These are phyloP conservation scores for Piloderma croceum DNA, from an alignment of 768 basidiomycete genomes.

Conservation along the genomic window DNA sequence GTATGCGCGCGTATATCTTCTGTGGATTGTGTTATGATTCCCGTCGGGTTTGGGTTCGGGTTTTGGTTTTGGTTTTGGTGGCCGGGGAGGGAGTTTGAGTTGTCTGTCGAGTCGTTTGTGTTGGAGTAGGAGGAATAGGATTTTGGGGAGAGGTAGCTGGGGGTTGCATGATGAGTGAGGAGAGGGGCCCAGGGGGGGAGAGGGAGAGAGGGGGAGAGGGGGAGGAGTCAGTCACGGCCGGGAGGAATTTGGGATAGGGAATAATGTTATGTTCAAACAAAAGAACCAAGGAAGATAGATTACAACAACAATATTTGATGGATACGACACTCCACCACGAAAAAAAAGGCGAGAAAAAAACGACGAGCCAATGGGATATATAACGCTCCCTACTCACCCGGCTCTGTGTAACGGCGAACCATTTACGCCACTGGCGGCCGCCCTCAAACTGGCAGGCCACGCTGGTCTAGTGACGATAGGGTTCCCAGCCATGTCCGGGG, in stretches of 20 bases:
- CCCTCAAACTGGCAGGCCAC: too few relatives aligned
- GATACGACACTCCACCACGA: constrained; percentile 8
- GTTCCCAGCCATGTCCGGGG: too few relatives aligned
- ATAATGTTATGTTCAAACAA: constrained; percentile 1
- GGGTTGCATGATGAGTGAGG: not conserved
- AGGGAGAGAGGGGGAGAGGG: not conserved
- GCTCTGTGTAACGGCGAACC: constrained; percentile 46
- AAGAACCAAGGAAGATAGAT: constrained; percentile 8
- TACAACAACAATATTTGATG: constrained; percentile 14
- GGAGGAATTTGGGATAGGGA: not conserved
- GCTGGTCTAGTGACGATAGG: too few relatives aligned
- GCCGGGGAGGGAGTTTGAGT: too few relatives aligned
- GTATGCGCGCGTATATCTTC: too few relatives aligned
- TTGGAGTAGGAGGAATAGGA: constrained; percentile 1
- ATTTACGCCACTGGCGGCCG: too few relatives aligned
- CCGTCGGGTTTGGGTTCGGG: too few relatives aligned
- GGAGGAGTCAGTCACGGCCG: constrained; percentile 5
- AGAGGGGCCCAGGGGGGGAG: not conserved
- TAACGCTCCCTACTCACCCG: constrained; percentile 38
- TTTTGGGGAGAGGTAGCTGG: not conserved
- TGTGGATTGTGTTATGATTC: too few relatives aligned
- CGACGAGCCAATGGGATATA: constrained; percentile 6
- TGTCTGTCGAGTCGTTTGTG: not conserved
- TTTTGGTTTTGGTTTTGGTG: too few relatives aligned
- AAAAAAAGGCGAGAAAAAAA: constrained; percentile 8